A percentile compares a stretch with the other conserved stretches of the same genome.
These are phyloP conservation scores for Cupressus sempervirens DNA, from an alignment of 75 land plant species.

Conservation along the genomic window DNA sequence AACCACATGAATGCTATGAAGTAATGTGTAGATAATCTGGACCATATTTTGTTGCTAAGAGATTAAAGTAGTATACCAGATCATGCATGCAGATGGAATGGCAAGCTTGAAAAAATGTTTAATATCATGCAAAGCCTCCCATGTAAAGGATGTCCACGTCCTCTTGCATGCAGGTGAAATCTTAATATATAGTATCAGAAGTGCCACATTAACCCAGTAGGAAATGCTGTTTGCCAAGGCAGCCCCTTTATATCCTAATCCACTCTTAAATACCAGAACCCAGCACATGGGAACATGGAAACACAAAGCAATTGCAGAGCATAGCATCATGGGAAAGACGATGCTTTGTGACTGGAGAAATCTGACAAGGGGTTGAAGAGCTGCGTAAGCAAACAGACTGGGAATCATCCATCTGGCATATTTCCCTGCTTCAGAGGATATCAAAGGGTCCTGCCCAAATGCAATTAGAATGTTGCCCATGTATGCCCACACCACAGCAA, in stretches of 20 bases:
- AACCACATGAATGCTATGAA: neutral
- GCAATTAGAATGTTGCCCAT: conserved; percentile 41
- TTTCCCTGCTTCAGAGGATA: conserved; percentile 50
- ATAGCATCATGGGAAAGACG: conserved; percentile 68
- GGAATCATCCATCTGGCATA: conserved; percentile 71
- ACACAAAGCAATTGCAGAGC: conserved; percentile 36
- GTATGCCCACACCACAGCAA: conserved; percentile 64
- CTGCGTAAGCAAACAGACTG: conserved; percentile 52
- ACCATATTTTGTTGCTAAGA: neutral
- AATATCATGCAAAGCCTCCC: conserved; percentile 54
- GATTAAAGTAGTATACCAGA: conserved; percentile 48
- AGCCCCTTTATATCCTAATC: conserved; percentile 74
- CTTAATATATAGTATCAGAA: conserved; percentile 41
- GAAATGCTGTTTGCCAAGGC: conserved; percentile 66
- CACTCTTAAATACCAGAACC: conserved; percentile 54
- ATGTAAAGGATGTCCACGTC: conserved; percentile 62
- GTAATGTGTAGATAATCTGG: neutral
- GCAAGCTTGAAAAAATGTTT: conserved; percentile 54
- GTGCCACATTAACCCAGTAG: conserved; percentile 58
- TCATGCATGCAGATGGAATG: conserved; percentile 69
- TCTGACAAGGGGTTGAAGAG: conserved; percentile 56
- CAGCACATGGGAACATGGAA: conserved; percentile 69
- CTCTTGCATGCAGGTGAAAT: conserved; percentile 50
- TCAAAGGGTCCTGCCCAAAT: conserved; percentile 57
- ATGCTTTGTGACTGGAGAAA: conserved; percentile 77